Conservation (phyloP, 148 eudicot genomes). For the Persicaria tinctoria region DNA sequence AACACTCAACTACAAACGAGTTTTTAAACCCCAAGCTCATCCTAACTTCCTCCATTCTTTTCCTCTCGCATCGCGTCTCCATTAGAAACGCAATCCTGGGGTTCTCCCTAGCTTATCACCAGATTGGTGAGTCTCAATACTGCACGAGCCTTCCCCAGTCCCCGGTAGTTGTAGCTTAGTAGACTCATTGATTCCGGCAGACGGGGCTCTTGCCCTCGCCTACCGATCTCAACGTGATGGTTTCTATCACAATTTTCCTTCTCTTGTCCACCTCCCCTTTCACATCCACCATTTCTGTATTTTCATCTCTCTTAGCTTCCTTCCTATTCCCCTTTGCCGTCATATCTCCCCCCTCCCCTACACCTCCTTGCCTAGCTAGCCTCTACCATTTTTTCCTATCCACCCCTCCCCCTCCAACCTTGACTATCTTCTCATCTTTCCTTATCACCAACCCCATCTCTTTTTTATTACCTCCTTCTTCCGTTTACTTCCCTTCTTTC, state of each 20-base stretch:
- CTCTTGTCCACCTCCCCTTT: not conserved
- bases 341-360: no score
- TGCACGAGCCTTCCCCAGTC: not conserved
- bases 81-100: no score
- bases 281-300: not conserved
- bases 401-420: no score
- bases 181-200: not conserved
- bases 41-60: no score
- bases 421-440: no score
- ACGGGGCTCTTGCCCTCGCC: not conserved
- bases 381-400: not conserved
- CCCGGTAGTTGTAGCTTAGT: not conserved
- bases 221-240: not conserved
- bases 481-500: no score
- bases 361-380: not conserved
- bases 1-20: no score
- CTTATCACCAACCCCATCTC: no score
- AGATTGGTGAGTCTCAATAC: not conserved
- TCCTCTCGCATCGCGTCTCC: no score
- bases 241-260: not conserved
- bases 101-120: no score
- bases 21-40: no score
- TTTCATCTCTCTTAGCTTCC: not conserved
- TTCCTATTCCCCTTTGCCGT: not conserved
- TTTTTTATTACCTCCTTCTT: no score